Conservation (phyloP, 352 stramenopile species). For the Globisporangium carolinianum region DNA sequence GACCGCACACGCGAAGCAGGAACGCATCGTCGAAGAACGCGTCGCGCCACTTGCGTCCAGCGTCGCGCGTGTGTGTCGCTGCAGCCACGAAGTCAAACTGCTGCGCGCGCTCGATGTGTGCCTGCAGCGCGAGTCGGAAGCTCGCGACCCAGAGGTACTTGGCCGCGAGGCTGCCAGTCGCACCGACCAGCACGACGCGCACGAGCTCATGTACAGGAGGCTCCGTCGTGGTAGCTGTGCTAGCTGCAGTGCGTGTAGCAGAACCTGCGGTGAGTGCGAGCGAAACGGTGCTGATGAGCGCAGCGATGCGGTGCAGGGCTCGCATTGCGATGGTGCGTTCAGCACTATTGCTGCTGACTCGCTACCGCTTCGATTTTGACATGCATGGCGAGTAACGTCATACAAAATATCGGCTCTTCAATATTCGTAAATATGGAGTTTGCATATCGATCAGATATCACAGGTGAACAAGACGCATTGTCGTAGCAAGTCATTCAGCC, state of each 20-base stretch:
- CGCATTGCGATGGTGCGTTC: too few relatives aligned
- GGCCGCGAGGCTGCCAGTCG: constrained; percentile 71
- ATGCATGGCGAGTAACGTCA: too few relatives aligned
- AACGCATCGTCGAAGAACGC: constrained; percentile 32
- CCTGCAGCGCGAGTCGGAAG: constrained; percentile 48
- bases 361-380: too few relatives aligned
- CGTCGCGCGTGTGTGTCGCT: constrained; percentile 22
- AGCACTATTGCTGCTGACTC: too few relatives aligned
- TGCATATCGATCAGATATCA: too few relatives aligned
- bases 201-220: constrained; percentile 13
- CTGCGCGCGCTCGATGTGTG: constrained; percentile 1
- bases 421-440: too few relatives aligned
- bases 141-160: constrained; percentile 82
- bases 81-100: constrained; percentile 36
- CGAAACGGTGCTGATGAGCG: too few relatives aligned
- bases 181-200: constrained; percentile 51
- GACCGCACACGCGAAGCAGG: constrained; percentile 28
- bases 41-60: constrained; percentile 24
- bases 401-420: too few relatives aligned
- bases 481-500: too few relatives aligned
- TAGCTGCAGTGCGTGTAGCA: neutral
- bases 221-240: neutral
- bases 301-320: too few relatives aligned
- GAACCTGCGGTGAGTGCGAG: too few relatives aligned
- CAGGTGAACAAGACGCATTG: too few relatives aligned